Evolutionary conservation across 345 rosid species (phyloP), one percentile per base, ranked within the genome.

Genomic region (Melaleuca quinquenervia): DNA sequence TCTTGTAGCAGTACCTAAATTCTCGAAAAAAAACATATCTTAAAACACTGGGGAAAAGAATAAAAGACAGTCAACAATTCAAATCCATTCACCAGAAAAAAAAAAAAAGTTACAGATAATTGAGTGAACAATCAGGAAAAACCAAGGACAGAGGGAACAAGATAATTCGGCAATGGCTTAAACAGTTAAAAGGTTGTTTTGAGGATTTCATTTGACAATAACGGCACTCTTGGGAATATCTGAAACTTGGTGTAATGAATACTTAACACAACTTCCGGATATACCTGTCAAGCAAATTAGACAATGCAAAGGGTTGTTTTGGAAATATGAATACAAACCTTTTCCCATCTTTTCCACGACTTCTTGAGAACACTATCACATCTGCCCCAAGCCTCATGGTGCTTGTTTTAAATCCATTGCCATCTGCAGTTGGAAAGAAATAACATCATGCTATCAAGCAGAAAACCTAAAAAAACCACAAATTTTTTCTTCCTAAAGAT

Each of bases 301-400:
- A 84, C 49, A 48, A 74, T 52, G 76, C 44, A 50, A 13, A 36
- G 6, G 8, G 50, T 62, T 82, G 52, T 75, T 6, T 70, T 70
- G 48, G 48, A 70, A 70, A 36, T 18, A 70, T 2, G 76, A 88
- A 41, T 21, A 82, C 89, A 83, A 87, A 96, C 99, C 94, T 88
- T 86, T 89, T 94, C 87, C 95, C 95, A 91, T 91, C 88, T 90
- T 92, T 91, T 74, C 95, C 97, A 75, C 58, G 70, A 87, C 91
- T 94, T 75, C 97, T 94, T 6, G 99, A 93, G 91, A 97, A 97
- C n/a, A 97, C 99, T 74, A 97, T 94, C 76, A 96, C 99, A 96
- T 97, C 99, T 82, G 99, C 98, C 32, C 99, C 99, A 82, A 97
- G 97, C 88, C 99, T 95, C 99, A 97, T 96, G 56, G 99, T 97